A percentile compares a stretch with the other conserved stretches of the same genome.
Evolutionary conservation across 2,329 filamentous ascomycete genomes (phyloP).

Genomic region (Trichoderma guizhouense): DNA sequence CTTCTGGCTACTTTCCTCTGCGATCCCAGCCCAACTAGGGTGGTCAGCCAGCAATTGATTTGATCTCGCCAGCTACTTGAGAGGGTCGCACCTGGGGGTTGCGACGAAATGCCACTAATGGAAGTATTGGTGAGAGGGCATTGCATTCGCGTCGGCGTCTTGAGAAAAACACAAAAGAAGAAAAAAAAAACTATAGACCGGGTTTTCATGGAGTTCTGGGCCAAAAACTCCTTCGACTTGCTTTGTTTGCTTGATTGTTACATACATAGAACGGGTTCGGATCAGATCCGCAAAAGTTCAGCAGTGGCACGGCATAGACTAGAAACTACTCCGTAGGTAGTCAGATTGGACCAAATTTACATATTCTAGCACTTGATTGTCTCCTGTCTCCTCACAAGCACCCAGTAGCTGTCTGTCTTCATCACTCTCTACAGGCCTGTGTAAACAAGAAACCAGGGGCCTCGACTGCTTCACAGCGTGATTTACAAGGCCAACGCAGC

Average conservation of each 20-base stretch:
- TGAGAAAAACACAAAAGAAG: neutral
- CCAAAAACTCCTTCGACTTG: neutral
- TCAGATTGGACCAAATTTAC: neutral
- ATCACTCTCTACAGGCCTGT: neutral
- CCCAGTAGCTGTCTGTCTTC: neutral
- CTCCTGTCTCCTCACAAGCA: neutral
- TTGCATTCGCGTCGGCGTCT: neutral
- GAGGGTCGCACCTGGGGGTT: neutral
- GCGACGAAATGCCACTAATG: neutral
- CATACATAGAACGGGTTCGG: neutral
- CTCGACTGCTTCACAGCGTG: neutral
- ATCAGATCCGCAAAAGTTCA: neutral
- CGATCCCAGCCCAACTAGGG: conserved; percentile 53
- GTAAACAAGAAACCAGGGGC: neutral
- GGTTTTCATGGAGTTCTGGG: neutral
- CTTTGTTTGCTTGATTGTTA: neutral
- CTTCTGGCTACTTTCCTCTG: conserved; percentile 54
- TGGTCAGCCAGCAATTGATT: neutral
- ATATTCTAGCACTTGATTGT: neutral
- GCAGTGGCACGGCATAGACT: neutral
- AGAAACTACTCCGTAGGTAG: neutral
- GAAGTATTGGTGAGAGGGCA: neutral
- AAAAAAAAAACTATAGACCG: neutral
- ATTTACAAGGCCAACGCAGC: neutral
- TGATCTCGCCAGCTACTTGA: neutral